These are phyloP conservation scores for Pichia norvegensis DNA, from an alignment of 1,139 yeast genomes.

Conservation along the genomic window DNA sequence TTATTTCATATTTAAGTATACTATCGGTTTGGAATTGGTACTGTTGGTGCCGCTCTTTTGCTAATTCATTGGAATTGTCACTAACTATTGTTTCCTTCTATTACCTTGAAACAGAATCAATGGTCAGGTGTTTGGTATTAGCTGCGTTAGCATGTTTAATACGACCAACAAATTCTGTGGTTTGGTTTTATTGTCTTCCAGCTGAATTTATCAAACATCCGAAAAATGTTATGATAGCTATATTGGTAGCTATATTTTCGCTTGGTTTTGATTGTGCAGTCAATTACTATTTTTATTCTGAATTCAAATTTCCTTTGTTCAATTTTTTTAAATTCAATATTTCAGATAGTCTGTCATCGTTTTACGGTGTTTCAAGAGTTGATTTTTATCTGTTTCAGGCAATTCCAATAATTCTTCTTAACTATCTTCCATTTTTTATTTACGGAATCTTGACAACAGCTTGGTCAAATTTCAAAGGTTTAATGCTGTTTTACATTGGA, in stretches of 20 bases:
- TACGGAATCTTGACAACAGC: constrained; percentile 32
- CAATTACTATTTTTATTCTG: constrained; percentile 58
- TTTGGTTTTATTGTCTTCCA: constrained; percentile 51
- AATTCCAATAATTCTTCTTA: constrained; percentile 64
- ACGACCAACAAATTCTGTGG: constrained; percentile 73
- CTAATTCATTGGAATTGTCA: constrained; percentile 74
- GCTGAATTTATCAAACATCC: constrained; percentile 3
- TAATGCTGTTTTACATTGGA: constrained; percentile 36
- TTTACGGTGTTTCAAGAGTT: constrained; percentile 83
- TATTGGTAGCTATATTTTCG: constrained; percentile 23
- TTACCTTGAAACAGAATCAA: constrained; percentile 54
- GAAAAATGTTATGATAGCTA: constrained; percentile 20
- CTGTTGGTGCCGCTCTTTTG: constrained; percentile 72
- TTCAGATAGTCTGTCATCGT: constrained; percentile 60
- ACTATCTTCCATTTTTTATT: constrained; percentile 54
- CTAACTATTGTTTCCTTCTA: constrained; percentile 63
- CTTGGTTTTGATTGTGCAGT: constrained; percentile 34
- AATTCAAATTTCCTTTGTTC: constrained; percentile 52
- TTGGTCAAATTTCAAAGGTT: constrained; percentile 15
- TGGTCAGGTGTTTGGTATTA: constrained; percentile 29
- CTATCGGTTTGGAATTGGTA: constrained; percentile 81
- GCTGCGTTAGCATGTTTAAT: constrained; percentile 58
- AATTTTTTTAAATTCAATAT: constrained; percentile 74
- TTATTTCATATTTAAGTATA: constrained; percentile 46
- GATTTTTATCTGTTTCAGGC: constrained; percentile 82